Evolutionary conservation across 805 yeast species (phyloP).

Genomic region (Brettanomyces bruxellensis): DNA sequence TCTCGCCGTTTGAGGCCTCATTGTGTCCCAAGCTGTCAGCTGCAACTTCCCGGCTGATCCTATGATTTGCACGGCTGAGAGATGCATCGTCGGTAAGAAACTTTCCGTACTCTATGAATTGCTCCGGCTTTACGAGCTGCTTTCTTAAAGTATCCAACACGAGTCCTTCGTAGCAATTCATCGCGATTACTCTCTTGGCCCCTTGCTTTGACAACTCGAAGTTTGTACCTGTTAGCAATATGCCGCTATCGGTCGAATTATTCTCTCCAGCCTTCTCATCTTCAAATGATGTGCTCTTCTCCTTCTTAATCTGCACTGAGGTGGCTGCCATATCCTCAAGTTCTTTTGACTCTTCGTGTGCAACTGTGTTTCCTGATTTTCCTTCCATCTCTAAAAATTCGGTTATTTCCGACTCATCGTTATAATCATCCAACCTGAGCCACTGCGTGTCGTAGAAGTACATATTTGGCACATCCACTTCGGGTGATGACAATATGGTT

Average conservation of each 20-base stretch:
- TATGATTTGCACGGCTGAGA: background rate
- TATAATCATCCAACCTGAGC: slow-evolving; percentile 34
- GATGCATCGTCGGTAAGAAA: background rate
- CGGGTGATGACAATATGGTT: slow-evolving; percentile 29
- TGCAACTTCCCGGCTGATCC: background rate
- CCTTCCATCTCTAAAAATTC: slow-evolving; percentile 4
- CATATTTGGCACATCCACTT: slow-evolving; percentile 41
- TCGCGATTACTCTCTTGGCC: slow-evolving; percentile 12
- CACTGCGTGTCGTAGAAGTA: slow-evolving; percentile 60
- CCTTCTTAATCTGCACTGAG: background rate
- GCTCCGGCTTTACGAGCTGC: slow-evolving; percentile 20
- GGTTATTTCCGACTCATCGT: slow-evolving; percentile 9
- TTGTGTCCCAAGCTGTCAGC: background rate
- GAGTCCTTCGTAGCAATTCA: slow-evolving; percentile 19
- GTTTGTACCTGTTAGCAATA: background rate
- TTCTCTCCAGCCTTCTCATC: background rate
- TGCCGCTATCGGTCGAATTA: background rate
- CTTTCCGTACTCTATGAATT: slow-evolving; percentile 11
- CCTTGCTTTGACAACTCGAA: slow-evolving; percentile 4
- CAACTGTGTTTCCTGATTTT: too few species aligned
- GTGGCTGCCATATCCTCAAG: background rate
- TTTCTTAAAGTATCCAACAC: slow-evolving; percentile 25
- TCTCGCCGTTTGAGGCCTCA: background rate
- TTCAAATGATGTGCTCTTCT: background rate
- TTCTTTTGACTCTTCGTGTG: background rate